Evolutionary conservation across 345 rosid genomes (phyloP).

Genomic region (Isatis tinctoria): DNA sequence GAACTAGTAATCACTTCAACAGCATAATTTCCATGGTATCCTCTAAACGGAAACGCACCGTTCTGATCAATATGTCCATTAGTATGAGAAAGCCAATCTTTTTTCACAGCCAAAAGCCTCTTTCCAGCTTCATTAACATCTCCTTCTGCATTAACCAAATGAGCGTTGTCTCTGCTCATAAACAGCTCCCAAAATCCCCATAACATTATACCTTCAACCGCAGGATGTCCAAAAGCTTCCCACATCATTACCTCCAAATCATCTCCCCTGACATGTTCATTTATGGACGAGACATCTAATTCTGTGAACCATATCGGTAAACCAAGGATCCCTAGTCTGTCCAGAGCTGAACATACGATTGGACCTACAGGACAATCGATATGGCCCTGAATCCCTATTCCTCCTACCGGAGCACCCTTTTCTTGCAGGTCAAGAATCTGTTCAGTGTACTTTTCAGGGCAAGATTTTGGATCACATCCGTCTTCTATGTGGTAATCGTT

Average conservation of each 20-base stretch:
- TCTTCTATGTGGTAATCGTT: constrained; percentile 94
- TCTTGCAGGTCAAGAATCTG: constrained; percentile 69
- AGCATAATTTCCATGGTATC: constrained; percentile 70
- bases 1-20: constrained; percentile 46
- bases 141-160: constrained; percentile 86
- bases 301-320: constrained; percentile 95
- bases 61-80: constrained; percentile 53
- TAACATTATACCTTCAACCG: constrained; percentile 84
- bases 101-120: constrained; percentile 56
- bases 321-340: constrained; percentile 67
- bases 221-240: constrained; percentile 87
- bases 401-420: constrained; percentile 83
- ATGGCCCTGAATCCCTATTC: constrained; percentile 90
- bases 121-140: constrained; percentile 80
- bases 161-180: constrained; percentile 69
- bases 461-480: constrained; percentile 66
- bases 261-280: constrained; percentile 73
- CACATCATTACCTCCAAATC: constrained; percentile 91
- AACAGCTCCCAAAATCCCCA: constrained; percentile 99
- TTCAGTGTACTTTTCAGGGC: constrained; percentile 63
- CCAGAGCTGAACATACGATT: constrained; percentile 63
- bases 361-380: constrained; percentile 84
- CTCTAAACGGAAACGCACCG: constrained; percentile 64
- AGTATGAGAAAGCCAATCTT: constrained; percentile 62
- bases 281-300: constrained; percentile 70